phyloP scores from a whole-genome alignment of 352 stramenopile genomes.

The Phytophthora sojae region DNA sequence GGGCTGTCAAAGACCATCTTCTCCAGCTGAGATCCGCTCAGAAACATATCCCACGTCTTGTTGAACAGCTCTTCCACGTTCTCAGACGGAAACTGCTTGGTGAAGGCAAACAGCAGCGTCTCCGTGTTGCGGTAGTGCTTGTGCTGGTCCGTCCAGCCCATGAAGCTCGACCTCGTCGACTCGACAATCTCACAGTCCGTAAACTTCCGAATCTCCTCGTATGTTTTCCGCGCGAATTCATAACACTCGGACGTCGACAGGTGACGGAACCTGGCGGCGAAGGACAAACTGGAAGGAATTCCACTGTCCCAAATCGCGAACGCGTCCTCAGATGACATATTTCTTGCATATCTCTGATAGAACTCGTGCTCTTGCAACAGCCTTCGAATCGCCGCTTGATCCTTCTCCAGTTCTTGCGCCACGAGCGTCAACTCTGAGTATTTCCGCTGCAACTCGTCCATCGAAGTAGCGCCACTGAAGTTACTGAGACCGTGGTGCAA shows the following conservation, averaged over 20 bases:
- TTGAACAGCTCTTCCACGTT: background rate
- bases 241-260: background rate
- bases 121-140: background rate
- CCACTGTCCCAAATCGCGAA: background rate
- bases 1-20: background rate
- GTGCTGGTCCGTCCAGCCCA: background rate
- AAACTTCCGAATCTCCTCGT: background rate
- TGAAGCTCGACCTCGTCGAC: background rate
- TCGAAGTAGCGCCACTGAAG: no score
- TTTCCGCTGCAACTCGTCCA: background rate
- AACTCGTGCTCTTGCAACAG: background rate
- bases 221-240: background rate
- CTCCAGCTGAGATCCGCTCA: background rate
- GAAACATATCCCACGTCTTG: background rate
- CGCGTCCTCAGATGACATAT: no score
- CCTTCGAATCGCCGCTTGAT: background rate
- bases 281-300: background rate
- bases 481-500: no score
- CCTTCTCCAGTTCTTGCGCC: background rate
- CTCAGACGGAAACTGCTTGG: background rate
- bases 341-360: background rate
- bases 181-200: background rate
- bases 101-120: background rate
- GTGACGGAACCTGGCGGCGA: background rate
- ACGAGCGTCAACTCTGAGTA: background rate